Percentiles rank a stretch among this genome's conserved stretches.
Conservation (phyloP, 345 rosid genomes). For the Lumnitzera littorea region DNA sequence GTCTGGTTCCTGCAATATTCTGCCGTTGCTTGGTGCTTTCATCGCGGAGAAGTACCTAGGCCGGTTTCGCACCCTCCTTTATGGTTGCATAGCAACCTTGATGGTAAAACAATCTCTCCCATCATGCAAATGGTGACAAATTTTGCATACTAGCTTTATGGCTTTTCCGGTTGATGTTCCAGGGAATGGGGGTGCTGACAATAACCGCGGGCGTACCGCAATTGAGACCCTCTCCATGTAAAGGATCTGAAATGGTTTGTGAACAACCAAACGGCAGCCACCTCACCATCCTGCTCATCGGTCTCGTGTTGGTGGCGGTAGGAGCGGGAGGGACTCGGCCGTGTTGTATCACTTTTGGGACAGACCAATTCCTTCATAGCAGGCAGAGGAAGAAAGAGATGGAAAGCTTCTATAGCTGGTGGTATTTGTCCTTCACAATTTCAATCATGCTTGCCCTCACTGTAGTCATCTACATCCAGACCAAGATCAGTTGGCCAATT, state of each 20-base stretch:
- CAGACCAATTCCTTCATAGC: slow-evolving; percentile 57
- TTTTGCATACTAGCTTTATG: too few relatives aligned
- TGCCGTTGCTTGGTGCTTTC: slow-evolving; percentile 54
- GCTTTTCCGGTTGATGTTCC: background rate
- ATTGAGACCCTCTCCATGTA: slow-evolving; percentile 40
- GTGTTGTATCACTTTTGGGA: slow-evolving; percentile 77
- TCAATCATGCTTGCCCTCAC: slow-evolving; percentile 52
- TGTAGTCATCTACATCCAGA: slow-evolving; percentile 54
- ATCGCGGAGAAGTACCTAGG: slow-evolving; percentile 58
- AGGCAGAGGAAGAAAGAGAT: slow-evolving; percentile 49
- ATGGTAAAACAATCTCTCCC: slow-evolving; percentile 21
- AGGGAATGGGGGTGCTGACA: slow-evolving; percentile 62
- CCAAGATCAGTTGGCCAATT: slow-evolving; percentile 57
- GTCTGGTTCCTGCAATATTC: slow-evolving; percentile 52
- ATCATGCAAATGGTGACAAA: too few relatives aligned
- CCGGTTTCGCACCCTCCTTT: slow-evolving; percentile 48
- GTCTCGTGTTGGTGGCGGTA: slow-evolving; percentile 45
- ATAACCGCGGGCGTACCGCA: slow-evolving; percentile 36
- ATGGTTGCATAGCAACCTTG: slow-evolving; percentile 44
- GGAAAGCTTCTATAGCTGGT: slow-evolving; percentile 75
- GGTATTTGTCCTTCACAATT: slow-evolving; percentile 68
- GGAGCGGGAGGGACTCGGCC: slow-evolving; percentile 75
- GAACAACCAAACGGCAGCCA: slow-evolving; percentile 35
- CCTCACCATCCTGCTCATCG: slow-evolving; percentile 30
- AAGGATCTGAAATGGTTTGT: slow-evolving; percentile 17